Percentiles rank a stretch among this genome's conserved stretches.
phyloP scores from a whole-genome alignment of 768 basidiomycete genomes.

The Mycena filopes region DNA sequence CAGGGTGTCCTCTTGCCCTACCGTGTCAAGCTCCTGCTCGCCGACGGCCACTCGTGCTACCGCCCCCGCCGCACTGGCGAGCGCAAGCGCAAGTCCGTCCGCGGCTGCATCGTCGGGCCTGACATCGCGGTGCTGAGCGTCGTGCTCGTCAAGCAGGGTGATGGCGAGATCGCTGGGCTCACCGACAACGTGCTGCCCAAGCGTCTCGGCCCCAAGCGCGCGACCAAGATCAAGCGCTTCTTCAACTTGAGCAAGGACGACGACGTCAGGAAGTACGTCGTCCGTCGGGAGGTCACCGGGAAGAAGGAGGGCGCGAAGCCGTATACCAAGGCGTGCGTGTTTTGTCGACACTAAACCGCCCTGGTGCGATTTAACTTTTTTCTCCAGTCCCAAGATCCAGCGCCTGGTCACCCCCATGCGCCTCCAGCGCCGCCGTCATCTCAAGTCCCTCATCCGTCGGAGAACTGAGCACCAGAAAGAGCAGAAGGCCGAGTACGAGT shows the following conservation, averaged over 20 bases:
- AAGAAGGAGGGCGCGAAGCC: conserved; percentile 95
- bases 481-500: conserved; percentile 95
- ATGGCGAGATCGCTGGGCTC: conserved; percentile 87
- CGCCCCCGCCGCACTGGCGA: conserved; percentile 92
- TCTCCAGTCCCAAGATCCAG: conserved; percentile 90
- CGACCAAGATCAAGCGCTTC: conserved; percentile 96
- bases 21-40: conserved; percentile 93
- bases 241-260: conserved; percentile 99
- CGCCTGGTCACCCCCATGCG: conserved; percentile 94
- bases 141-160: conserved; percentile 97
- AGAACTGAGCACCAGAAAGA: conserved; percentile 93
- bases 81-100: conserved; percentile 98
- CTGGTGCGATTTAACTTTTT: not conserved
- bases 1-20: conserved; percentile 96
- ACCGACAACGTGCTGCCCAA: conserved; percentile 95
- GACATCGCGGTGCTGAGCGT: conserved; percentile 96
- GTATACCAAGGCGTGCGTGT: conserved; percentile 93
- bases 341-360: not conserved
- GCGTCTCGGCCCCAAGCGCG: conserved; percentile 95
- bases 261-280: conserved; percentile 97
- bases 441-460: conserved; percentile 88
- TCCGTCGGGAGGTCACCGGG: conserved; percentile 87
- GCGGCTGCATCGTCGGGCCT: conserved; percentile 96
- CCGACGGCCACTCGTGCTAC: conserved; percentile 98
- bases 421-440: conserved; percentile 96